Conservation (phyloP, 768 basidiomycete genomes). For the Leucocoprinus leucothites region DNA sequence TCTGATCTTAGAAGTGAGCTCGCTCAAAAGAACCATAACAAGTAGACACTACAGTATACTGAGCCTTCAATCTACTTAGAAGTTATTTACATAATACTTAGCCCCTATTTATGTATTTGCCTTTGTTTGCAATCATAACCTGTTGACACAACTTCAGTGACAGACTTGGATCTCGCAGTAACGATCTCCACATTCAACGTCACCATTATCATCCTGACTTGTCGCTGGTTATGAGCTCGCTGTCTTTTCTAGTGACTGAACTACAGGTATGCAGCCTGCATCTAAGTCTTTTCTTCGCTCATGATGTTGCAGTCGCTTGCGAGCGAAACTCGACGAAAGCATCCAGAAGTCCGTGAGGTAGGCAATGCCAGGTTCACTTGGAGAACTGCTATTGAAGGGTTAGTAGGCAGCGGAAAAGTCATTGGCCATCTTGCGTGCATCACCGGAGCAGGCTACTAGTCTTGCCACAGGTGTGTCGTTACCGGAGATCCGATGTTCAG, state of each 20-base stretch:
- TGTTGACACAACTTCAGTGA: background rate
- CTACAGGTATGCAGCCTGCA: slow-evolving; percentile 40
- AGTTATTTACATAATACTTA: background rate
- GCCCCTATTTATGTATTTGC: slow-evolving; percentile 2
- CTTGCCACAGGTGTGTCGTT: slow-evolving; percentile 64
- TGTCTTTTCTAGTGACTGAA: slow-evolving; percentile 71
- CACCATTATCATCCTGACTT: background rate
- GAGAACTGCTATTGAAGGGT: slow-evolving; percentile 18
- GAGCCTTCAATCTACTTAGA: no score
- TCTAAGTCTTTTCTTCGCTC: background rate
- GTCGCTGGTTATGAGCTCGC: slow-evolving; percentile 58
- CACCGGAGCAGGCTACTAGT: slow-evolving; percentile 76
- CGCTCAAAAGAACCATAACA: no score
- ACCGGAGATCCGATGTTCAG: background rate
- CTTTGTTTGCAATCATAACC: background rate
- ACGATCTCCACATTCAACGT: background rate
- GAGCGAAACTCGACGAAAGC: slow-evolving; percentile 83
- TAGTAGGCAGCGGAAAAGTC: slow-evolving; percentile 83
- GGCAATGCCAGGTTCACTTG: background rate
- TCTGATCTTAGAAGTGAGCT: no score
- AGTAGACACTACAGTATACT: no score
- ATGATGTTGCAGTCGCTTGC: slow-evolving; percentile 61
- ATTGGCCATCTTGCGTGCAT: slow-evolving; percentile 72
- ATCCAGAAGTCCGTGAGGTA: slow-evolving; percentile 91
- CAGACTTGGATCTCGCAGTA: background rate